Conservation (phyloP, 164 flowering plant genomes). For the Dillenia turbinata region DNA sequence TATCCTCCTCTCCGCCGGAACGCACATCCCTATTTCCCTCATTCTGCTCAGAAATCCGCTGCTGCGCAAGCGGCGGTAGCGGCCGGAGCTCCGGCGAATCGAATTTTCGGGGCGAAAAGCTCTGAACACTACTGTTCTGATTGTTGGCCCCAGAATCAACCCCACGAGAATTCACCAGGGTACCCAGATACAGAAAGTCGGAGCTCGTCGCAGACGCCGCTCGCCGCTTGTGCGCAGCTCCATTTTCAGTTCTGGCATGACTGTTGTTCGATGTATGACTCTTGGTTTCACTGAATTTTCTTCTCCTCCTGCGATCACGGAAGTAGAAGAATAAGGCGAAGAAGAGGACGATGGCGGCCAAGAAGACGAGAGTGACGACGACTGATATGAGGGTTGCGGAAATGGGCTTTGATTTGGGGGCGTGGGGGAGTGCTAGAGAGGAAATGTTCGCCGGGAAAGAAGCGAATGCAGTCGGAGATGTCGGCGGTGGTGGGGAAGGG, state of each 20-base stretch:
- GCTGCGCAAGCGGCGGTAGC: slow-evolving; percentile 33
- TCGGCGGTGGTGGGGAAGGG: slow-evolving; percentile 39
- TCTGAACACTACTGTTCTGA: neutral
- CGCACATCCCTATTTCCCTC: slow-evolving; percentile 1
- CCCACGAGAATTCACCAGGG: slow-evolving; percentile 22
- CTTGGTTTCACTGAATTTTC: slow-evolving; percentile 1
- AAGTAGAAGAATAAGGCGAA: slow-evolving; percentile 3
- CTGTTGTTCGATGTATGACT: neutral
- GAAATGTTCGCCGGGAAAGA: slow-evolving; percentile 67
- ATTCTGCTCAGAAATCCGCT: slow-evolving; percentile 4
- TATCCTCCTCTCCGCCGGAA: slow-evolving; percentile 11
- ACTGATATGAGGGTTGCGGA: slow-evolving; percentile 16
- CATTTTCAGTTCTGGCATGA: neutral
- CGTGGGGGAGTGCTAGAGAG: slow-evolving; percentile 41
- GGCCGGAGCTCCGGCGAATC: slow-evolving; percentile 45
- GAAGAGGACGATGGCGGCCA: slow-evolving; percentile 16
- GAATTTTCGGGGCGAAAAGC: slow-evolving; percentile 21
- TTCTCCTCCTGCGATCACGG: slow-evolving; percentile 1
- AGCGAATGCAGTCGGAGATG: slow-evolving; percentile 22
- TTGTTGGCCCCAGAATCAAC: neutral
- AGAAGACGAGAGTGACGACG: slow-evolving; percentile 19
- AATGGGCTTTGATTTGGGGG: slow-evolving; percentile 14
- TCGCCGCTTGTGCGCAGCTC: neutral
- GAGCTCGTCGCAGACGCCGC: slow-evolving; percentile 21
- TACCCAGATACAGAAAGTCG: slow-evolving; percentile 46